Evolutionary conservation across 106 monocot species (phyloP), one percentile per base, ranked within the genome.

Genomic region (Dendrobium chrysotoxum): DNA sequence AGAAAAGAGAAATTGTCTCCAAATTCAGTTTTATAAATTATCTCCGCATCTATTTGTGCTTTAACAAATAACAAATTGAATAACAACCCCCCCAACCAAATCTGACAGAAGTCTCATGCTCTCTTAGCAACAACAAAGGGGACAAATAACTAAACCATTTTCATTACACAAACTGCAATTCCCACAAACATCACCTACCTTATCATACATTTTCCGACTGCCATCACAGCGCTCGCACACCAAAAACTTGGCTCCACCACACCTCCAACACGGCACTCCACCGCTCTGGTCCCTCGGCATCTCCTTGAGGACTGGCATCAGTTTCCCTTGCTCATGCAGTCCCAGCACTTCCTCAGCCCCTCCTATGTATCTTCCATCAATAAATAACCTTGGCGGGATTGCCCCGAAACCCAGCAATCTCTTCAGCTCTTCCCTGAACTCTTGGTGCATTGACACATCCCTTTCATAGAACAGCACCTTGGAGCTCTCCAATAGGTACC

Each of bases 371-470:
- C 84, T 84, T 44, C 94, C 97, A 40, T 72, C 82, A 5, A 94
- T 42, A 79, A 98, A 94, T 65, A 94, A 31, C 85, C 89, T 89
- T 17, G 97, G 97, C 3, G 97, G 97, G 1, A 84, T 81, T 3
- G 83, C 86, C 53, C 83, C 46, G 23, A 75, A 61, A 0, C 86
- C 90, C n/a, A 87, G 75, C 1, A 85, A 57, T 23, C 61, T 71
- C 89, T 88, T 81, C 26, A 94, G 78, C 86, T 98, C 94, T 12
- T 94, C 97, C 80, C 92, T 85, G 87, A 86, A 94, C 38, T 81
- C 92, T 25, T 77, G 31, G 58, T 98, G 86, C 89, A 94, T 92
- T 12, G 97, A 86, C 0, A 97, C 82, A 76, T 94, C 94, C 18
- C 97, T 79, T 82, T 98, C 97, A 31, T 82, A 78, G 82, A 91